A percentile compares a stretch with the other conserved stretches of the same genome.
Conservation (phyloP, 2,329 filamentous ascomycete genomes). For the Colletotrichum incanum region DNA sequence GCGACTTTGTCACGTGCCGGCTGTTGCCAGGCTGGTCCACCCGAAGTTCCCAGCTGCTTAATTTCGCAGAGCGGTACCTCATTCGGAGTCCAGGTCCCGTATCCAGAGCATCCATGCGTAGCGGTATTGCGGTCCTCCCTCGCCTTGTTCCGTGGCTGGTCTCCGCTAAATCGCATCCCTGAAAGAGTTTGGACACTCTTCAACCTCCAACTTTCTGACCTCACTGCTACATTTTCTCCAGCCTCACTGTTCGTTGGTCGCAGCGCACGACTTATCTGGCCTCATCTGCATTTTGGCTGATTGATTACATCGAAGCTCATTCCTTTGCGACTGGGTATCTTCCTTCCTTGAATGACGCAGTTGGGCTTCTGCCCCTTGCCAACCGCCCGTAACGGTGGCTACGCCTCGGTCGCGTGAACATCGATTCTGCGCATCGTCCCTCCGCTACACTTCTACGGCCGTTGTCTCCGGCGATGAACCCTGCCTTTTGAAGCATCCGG, state of each 20-base stretch:
- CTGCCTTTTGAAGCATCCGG: conserved; percentile 42
- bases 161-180: conserved; percentile 44
- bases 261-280: conserved; percentile 37
- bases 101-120: conserved; percentile 29
- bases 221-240: conserved; percentile 38
- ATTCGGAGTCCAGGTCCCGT: neutral
- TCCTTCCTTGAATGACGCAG: conserved; percentile 38
- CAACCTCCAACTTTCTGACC: conserved; percentile 45
- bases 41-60: neutral
- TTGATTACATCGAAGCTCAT: conserved; percentile 27
- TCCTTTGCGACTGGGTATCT: conserved; percentile 29
- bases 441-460: conserved; percentile 32
- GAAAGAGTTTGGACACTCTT: conserved; percentile 45
- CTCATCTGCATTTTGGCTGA: conserved; percentile 18
- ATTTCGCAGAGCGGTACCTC: conserved; percentile 20
- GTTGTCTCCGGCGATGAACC: conserved; percentile 30
- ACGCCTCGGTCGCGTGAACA: conserved; percentile 59
- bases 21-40: neutral
- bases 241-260: conserved; percentile 29
- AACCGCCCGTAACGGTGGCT: conserved; percentile 39
- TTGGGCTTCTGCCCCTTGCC: conserved; percentile 24
- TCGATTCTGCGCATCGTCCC: conserved; percentile 46
- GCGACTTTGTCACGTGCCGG: conserved; percentile 33
- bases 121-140: conserved; percentile 33
- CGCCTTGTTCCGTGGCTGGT: conserved; percentile 42